A percentile compares a stretch with the other conserved stretches of the same genome.
phyloP scores from a whole-genome alignment of 768 basidiomycete genomes.

The Serendipita sp. region DNA sequence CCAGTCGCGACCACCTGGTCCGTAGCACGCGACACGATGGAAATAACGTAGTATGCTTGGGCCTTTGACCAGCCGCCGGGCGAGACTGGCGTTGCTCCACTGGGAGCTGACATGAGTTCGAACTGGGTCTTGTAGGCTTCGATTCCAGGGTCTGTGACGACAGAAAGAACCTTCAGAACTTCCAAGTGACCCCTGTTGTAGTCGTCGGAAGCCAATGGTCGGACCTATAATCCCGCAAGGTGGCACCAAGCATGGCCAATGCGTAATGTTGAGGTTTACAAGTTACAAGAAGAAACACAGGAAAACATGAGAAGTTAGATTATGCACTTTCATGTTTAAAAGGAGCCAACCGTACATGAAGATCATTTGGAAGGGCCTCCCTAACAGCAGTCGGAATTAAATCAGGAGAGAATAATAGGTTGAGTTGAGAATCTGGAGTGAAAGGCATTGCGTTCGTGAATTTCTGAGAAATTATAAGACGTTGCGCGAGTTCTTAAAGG shows the following conservation, averaged over 20 bases:
- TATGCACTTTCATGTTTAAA: background rate
- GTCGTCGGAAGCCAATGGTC: constrained; percentile 79
- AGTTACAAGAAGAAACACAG: constrained; percentile 5
- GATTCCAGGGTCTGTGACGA: constrained; percentile 49
- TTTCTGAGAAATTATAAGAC: background rate
- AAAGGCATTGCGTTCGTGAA: constrained; percentile 22
- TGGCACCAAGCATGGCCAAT: background rate
- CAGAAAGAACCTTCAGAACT: constrained; percentile 60
- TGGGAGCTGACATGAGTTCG: constrained; percentile 33
- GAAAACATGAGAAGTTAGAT: background rate
- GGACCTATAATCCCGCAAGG: constrained; percentile 38
- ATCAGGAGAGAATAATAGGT: constrained; percentile 59
- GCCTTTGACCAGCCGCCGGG: constrained; percentile 9
- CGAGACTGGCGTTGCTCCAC: constrained; percentile 16
- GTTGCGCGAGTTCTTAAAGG: too few species aligned
- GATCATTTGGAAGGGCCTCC: constrained; percentile 39
- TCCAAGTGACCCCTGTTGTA: constrained; percentile 64
- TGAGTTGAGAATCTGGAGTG: constrained; percentile 48
- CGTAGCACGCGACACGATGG: constrained; percentile 56
- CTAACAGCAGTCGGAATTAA: constrained; percentile 54
- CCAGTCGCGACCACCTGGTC: constrained; percentile 78
- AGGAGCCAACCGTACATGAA: constrained; percentile 36
- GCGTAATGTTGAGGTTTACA: background rate
- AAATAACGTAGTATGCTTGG: constrained; percentile 66
- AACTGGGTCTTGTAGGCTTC: constrained; percentile 58